phyloP scores from a whole-genome alignment of 2,329 filamentous ascomycete species.

The Cytospora mali region DNA sequence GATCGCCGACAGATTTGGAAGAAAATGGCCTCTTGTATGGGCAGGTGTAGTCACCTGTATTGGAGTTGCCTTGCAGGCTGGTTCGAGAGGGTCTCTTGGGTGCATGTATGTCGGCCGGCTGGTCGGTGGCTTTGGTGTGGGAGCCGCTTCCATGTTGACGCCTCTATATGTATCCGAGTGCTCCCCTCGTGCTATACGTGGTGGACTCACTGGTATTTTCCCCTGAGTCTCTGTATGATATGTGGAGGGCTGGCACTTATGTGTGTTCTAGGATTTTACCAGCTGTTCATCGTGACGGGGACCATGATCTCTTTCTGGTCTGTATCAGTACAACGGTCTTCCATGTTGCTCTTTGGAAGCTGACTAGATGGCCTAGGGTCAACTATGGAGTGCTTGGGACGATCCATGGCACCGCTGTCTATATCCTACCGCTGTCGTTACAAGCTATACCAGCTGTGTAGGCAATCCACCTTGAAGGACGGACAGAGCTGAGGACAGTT shows the following conservation, averaged over 20 bases:
- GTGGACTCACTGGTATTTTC: slow-evolving; percentile 48
- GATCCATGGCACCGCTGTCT: slow-evolving; percentile 51
- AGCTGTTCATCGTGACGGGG: slow-evolving; percentile 51
- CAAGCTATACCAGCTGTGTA: slow-evolving; percentile 65
- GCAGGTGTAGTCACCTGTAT: slow-evolving; percentile 60
- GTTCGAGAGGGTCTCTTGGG: slow-evolving; percentile 60
- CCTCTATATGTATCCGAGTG: slow-evolving; percentile 53
- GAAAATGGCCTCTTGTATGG: slow-evolving; percentile 56
- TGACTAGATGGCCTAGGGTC: slow-evolving; percentile 52
- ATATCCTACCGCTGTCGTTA: slow-evolving; percentile 64
- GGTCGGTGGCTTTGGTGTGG: slow-evolving; percentile 51
- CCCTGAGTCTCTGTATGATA: neutral
- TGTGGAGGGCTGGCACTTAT: neutral
- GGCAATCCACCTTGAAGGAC: slow-evolving; percentile 18
- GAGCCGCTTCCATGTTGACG: slow-evolving; percentile 50
- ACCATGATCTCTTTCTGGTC: slow-evolving; percentile 48
- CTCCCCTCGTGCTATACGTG: slow-evolving; percentile 53
- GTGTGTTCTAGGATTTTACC: slow-evolving; percentile 45
- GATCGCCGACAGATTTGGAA: slow-evolving; percentile 58
- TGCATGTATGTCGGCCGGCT: slow-evolving; percentile 69
- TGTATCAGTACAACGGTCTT: slow-evolving; percentile 3
- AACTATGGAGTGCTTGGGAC: slow-evolving; percentile 57
- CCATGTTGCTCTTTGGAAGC: slow-evolving; percentile 22
- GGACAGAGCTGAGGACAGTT: neutral
- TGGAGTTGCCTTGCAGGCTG: slow-evolving; percentile 66